Percentiles rank a stretch among this genome's conserved stretches.
Evolutionary conservation across 495 filamentous ascomycete species (phyloP).

Genomic region (Lepidopterella palustris): DNA sequence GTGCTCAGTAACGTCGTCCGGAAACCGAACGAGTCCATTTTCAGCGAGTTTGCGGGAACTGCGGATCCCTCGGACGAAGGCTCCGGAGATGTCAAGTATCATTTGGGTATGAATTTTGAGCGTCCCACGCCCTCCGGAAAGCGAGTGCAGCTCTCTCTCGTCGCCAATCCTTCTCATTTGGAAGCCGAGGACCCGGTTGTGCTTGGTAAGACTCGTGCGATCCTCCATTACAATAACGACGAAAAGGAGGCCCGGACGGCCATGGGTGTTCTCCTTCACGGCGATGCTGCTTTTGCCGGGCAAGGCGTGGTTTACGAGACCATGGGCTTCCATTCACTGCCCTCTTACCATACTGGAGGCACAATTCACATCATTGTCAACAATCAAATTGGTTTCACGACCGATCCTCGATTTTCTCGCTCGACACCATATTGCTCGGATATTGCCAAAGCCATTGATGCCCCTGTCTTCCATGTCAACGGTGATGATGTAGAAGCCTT

Average conservation of each 20-base stretch:
- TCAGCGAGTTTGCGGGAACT: slow-evolving; percentile 92
- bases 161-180: slow-evolving; percentile 96
- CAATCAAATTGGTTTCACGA: slow-evolving; percentile 99
- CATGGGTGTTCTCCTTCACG: slow-evolving; percentile 93
- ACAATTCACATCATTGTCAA: slow-evolving; percentile 97
- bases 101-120: slow-evolving; percentile 99
- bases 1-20: slow-evolving; percentile 97
- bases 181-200: slow-evolving; percentile 98
- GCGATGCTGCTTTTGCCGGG: slow-evolving; percentile 92
- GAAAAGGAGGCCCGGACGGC: slow-evolving; percentile 79
- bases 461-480: slow-evolving; percentile 98
- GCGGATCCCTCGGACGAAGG: slow-evolving; percentile 87
- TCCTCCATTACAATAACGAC: slow-evolving; percentile 98
- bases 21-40: slow-evolving; percentile 98
- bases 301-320: slow-evolving; percentile 98
- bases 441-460: slow-evolving; percentile 97
- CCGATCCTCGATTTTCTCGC: slow-evolving; percentile 93
- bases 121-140: slow-evolving; percentile 96
- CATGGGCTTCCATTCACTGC: slow-evolving; percentile 91
- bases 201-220: slow-evolving; percentile 91
- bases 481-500: slow-evolving; percentile 96
- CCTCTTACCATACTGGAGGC: slow-evolving; percentile 92
- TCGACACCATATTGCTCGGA: slow-evolving; percentile 99
- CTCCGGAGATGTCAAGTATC: slow-evolving; percentile 98
- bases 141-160: slow-evolving; percentile 94